These are phyloP conservation scores for Lentithecium fluviatile DNA, from an alignment of 495 filamentous ascomycete genomes.

Conservation along the genomic window DNA sequence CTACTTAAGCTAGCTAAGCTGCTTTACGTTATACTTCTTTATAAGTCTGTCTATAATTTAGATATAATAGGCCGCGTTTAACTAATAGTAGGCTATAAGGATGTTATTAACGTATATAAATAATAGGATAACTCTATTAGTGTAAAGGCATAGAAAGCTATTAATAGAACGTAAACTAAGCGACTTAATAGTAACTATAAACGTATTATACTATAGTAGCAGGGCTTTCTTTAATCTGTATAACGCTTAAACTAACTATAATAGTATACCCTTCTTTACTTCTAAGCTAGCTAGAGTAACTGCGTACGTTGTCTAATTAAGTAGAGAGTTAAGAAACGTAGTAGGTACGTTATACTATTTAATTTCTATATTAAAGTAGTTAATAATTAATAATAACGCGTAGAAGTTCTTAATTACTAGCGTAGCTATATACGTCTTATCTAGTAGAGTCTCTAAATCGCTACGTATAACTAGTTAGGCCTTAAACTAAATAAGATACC, in stretches of 20 bases:
- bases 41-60: background rate
- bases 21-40: background rate
- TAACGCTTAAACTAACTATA: background rate
- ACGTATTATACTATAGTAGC: slow-evolving; percentile 18
- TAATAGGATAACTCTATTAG: background rate
- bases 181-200: background rate
- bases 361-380: slow-evolving; percentile 2
- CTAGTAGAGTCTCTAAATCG: slow-evolving; percentile 9
- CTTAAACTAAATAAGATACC: slow-evolving; percentile 18
- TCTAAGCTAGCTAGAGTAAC: background rate
- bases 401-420: slow-evolving; percentile 10
- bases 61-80: too few species aligned
- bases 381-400: slow-evolving; percentile 5
- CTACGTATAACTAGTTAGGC: slow-evolving; percentile 15
- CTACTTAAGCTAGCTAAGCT: background rate
- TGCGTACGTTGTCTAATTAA: background rate
- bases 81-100: too few species aligned
- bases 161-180: background rate
- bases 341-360: slow-evolving; percentile 11
- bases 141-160: background rate
- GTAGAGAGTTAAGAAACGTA: slow-evolving; percentile 7
- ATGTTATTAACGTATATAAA: too few species aligned
- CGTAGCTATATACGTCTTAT: slow-evolving; percentile 20
- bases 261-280: background rate
- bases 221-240: slow-evolving; percentile 22